These are phyloP conservation scores for Apostasia ramifera DNA, from an alignment of 106 monocot genomes.

Conservation along the genomic window DNA sequence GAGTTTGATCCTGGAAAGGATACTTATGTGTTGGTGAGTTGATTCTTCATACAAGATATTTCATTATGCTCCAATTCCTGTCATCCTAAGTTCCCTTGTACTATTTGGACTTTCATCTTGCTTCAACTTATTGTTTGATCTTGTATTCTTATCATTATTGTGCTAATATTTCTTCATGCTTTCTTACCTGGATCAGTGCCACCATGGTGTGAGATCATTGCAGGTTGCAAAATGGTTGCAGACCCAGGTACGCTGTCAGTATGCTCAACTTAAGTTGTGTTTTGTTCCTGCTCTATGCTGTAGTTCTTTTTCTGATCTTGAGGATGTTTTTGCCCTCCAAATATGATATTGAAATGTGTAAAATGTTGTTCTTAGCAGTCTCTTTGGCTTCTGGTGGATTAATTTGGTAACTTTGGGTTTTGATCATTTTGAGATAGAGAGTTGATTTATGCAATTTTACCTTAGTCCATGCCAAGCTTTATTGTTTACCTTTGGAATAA, in stretches of 20 bases:
- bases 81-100: neutral
- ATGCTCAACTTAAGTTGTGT: neutral
- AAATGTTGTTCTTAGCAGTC: no score
- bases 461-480: no score
- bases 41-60: neutral
- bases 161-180: neutral
- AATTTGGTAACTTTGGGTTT: no score
- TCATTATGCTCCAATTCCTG: neutral
- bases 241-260: conserved; percentile 45
- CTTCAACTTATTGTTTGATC: neutral
- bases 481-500: no score
- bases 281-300: neutral
- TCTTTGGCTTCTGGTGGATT: no score
- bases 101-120: neutral
- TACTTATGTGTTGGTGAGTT: conserved; percentile 74
- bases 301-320: neutral
- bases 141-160: neutral
- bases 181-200: conserved; percentile 50
- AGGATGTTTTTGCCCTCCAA: no score
- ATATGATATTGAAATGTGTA: no score
- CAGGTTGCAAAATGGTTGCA: conserved; percentile 96
- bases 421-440: no score
- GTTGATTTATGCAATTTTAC: no score
- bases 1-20: conserved; percentile 90
- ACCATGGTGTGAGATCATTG: conserved; percentile 78